phyloP scores from a whole-genome alignment of 352 stramenopile species.

The Plasmopara muralis region DNA sequence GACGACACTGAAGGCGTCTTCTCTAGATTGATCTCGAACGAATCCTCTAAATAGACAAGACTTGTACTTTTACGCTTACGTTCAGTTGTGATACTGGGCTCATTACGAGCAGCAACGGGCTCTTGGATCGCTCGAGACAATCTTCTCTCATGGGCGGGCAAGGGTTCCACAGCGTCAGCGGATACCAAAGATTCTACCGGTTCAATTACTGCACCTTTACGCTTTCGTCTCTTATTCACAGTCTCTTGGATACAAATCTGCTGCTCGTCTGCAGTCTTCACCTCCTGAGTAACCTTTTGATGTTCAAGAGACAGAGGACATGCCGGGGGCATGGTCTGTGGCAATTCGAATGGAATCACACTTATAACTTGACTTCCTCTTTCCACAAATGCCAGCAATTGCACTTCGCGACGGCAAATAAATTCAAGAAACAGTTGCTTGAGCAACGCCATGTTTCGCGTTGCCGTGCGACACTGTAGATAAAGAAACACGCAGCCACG shows the following conservation, averaged over 20 bases:
- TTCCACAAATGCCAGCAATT: conserved; percentile 24
- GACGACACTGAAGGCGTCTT: background rate
- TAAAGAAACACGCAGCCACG: conserved; percentile 33
- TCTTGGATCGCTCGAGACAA: background rate
- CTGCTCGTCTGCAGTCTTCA: background rate
- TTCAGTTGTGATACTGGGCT: background rate
- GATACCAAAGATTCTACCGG: background rate
- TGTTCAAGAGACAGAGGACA: background rate
- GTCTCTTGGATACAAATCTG: no score
- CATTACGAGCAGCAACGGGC: background rate
- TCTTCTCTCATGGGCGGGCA: background rate
- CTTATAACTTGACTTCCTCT: conserved; percentile 25
- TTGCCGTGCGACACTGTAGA: conserved; percentile 30
- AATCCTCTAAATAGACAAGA: background rate
- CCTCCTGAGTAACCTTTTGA: background rate
- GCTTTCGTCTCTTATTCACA: background rate
- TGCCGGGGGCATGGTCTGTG: background rate
- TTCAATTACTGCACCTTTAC: background rate
- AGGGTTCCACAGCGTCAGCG: background rate
- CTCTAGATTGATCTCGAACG: background rate
- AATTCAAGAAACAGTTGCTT: conserved; percentile 42
- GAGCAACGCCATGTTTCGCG: conserved; percentile 31
- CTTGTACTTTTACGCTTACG: background rate
- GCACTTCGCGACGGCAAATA: conserved; percentile 14
- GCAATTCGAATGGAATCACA: conserved; percentile 32